A percentile compares a stretch with the other conserved stretches of the same genome.
phyloP scores from a whole-genome alignment of 352 stramenopile genomes.

The Globisporangium echinulatum region DNA sequence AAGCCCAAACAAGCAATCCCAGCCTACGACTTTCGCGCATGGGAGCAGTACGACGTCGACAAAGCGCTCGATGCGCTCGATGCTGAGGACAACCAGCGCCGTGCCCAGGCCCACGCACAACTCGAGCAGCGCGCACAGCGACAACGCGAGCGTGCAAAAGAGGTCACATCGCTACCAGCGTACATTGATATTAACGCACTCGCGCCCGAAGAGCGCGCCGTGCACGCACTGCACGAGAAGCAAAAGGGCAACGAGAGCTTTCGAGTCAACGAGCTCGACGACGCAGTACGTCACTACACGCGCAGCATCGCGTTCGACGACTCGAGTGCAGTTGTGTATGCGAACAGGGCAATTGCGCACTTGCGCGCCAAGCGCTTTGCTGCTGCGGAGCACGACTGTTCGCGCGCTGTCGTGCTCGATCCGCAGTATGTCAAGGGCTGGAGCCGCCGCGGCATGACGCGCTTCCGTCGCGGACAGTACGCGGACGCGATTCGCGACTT shows the following conservation, averaged over 20 bases:
- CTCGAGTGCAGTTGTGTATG: slow-evolving; percentile 68
- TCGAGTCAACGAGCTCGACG: slow-evolving; percentile 74
- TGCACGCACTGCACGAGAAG: slow-evolving; percentile 79
- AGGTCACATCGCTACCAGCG: slow-evolving; percentile 49
- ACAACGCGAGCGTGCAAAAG: slow-evolving; percentile 35
- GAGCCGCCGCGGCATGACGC: slow-evolving; percentile 81
- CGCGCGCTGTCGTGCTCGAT: slow-evolving; percentile 68
- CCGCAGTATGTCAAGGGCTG: slow-evolving; percentile 85
- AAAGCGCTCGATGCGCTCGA: slow-evolving; percentile 72
- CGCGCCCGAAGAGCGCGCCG: slow-evolving; percentile 35
- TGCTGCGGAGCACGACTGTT: slow-evolving; percentile 83
- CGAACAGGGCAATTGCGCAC: slow-evolving; percentile 83
- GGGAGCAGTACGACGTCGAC: slow-evolving; percentile 90
- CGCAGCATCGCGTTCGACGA: slow-evolving; percentile 81
- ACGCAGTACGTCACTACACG: slow-evolving; percentile 86
- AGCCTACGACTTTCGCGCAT: slow-evolving; percentile 89
- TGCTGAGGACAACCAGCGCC: slow-evolving; percentile 28
- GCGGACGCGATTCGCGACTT: slow-evolving; percentile 80
- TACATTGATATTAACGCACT: slow-evolving; percentile 54
- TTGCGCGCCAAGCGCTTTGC: slow-evolving; percentile 81
- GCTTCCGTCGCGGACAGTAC: slow-evolving; percentile 85
- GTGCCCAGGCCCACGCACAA: slow-evolving; percentile 29
- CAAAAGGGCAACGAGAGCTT: slow-evolving; percentile 94
- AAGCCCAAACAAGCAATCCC: slow-evolving; percentile 42
- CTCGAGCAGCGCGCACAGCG: slow-evolving; percentile 32